Percentiles rank a stretch among this genome's conserved stretches.
phyloP scores from a whole-genome alignment of 129 eudicot species.

The Lonicera japonica region DNA sequence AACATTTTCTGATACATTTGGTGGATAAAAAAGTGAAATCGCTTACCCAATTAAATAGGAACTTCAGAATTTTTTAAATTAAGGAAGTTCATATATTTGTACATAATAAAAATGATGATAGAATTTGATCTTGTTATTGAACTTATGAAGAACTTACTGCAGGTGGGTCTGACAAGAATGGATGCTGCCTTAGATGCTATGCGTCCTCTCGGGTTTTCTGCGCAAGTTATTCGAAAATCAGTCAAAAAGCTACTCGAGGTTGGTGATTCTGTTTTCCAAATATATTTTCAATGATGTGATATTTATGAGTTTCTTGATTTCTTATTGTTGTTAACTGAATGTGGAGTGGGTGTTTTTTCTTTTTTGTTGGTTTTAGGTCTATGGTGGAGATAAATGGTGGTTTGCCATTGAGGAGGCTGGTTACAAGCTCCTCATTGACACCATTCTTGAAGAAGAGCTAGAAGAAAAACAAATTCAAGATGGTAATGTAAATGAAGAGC shows the following conservation, averaged over 20 bases:
- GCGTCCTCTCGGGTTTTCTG: conserved; percentile 34
- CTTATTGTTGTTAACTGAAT: no score
- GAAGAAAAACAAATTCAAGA: not conserved
- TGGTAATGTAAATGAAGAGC: not conserved
- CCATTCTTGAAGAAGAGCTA: conserved; percentile 22
- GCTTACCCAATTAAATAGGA: no score
- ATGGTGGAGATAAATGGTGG: conserved; percentile 24
- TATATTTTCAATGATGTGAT: not conserved
- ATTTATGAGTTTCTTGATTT: not conserved
- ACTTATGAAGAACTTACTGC: conserved; percentile 3
- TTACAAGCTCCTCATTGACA: conserved; percentile 26
- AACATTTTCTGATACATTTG: no score
- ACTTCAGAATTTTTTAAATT: no score
- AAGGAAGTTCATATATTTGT: no score
- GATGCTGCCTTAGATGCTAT: conserved; percentile 60
- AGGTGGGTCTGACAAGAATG: conserved; percentile 28
- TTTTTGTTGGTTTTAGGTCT: not conserved
- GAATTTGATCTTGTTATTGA: no score
- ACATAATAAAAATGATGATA: no score
- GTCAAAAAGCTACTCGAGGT: conserved; percentile 40
- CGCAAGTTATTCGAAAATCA: conserved; percentile 13
- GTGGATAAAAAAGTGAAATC: no score
- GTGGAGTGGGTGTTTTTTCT: no score
- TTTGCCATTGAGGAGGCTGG: conserved; percentile 28
- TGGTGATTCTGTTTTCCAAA: no score